Base-by-base conservation (phyloP, 106 monocot species). In the Vanilla planifolia region DNA sequence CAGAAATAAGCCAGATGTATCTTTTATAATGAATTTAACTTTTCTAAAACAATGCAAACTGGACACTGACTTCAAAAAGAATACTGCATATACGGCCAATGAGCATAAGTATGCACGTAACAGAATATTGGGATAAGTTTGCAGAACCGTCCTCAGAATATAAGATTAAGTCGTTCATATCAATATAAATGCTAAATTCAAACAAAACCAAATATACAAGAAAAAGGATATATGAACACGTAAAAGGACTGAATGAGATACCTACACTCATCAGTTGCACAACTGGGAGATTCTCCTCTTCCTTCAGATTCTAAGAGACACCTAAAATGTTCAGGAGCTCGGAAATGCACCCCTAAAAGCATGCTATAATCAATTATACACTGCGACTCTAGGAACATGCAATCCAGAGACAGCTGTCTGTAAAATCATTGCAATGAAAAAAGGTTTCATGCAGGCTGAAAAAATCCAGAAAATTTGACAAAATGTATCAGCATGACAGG, bases 321-420 rank as follows among this genome's bases (percentile, higher is more conserved):
- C 61, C 72, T 89, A 62, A 89, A 74, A 76, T 78, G 70, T 64
- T 86, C 78, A 46, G 90, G 95, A 69, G 89, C 86, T 79, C 94
- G 80, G 55, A 89, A 86, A 89, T 94, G 94, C 32, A 94, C 48
- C 10, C 94, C 94, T 73, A 94, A 74, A 37, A 94, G 71, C 82
- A 94, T 77, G 80, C 94, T 94, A 69, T 94, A 94, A 71, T 94
- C 94, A 44, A 94, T 89, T 67, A 94, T 94, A 64, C 67, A 65
- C 58, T 94, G 85, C 56, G 94, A 94, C 78, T 94, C 89, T 48
- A 94, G 71, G 60, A 94, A 94, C 65, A 28, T 68, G 66, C 89
- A 94, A 46, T 94, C 94, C 35, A 89, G 62, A 64, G 77, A 80
- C 29, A 94, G 77, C 73, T 94, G 94, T 61, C 94, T 94, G 82